Evolutionary conservation across 441 rosid species (phyloP), one percentile per base, ranked within the genome.

Genomic region (Pelargonium cotyledonis): DNA sequence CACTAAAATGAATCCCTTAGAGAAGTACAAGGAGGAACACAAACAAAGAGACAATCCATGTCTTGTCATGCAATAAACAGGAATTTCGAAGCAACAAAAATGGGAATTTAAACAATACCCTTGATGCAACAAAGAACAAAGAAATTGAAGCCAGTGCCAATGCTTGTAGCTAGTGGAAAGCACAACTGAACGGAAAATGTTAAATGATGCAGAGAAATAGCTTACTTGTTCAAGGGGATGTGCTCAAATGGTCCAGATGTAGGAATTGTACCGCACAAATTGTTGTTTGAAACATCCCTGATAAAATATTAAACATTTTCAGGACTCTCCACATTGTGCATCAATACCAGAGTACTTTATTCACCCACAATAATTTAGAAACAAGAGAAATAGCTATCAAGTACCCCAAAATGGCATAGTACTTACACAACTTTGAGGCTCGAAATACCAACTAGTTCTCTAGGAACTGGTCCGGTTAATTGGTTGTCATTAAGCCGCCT

Each of bases 381-480:
- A n/a, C n/a, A n/a, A n/a, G n/a, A n/a, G n/a, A n/a, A n/a, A n/a
- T n/a, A n/a, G n/a, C n/a, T n/a, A 49, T 7, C 8, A 8, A 6
- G 38, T 51, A 62, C 35, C 14, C 9, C 26, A 55, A 38, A 14
- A 65, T 16, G 7, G 57, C 15, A 43, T 41, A 8, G 68, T 40
- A 89, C 98, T 88, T 86, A 94, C 98, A 91, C 85, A 68, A 94
- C 98, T 94, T 94, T 91, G 73, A 94, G 98, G 80, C 83, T 84
- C 67, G 93, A 82, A 76, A 94, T 75, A 78, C 78, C 78, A 2
- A 72, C 78, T 58, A 94, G 88, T 31, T 87, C 89, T 82, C 89
- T 85, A 41, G 98, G 98, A 76, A 94, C 83, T 70, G 83, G 86
- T 80, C 98, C 97, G 10, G 86, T 86, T 81, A 94, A 77, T 46